phyloP scores from a whole-genome alignment of 371 early-diverging fungal species.

The Lichtheimia corymbifera region DNA sequence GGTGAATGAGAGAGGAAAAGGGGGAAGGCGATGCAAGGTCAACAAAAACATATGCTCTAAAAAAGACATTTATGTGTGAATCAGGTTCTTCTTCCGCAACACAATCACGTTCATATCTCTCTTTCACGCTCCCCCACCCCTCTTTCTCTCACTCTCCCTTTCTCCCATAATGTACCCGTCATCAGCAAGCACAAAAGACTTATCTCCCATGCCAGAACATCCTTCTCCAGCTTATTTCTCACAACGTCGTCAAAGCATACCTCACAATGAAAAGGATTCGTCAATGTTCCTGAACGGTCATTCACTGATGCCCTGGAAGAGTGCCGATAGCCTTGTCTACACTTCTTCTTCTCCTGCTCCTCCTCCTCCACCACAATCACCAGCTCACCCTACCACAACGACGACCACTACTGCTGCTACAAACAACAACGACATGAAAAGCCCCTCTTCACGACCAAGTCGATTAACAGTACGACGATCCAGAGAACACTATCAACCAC shows the following conservation, averaged over 20 bases:
- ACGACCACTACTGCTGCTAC: too few species aligned
- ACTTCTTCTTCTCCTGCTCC: constrained; percentile 5
- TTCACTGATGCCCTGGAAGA: constrained; percentile 26
- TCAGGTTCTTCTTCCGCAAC: not conserved
- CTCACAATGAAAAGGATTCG: constrained; percentile 15
- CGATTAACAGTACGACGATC: not conserved
- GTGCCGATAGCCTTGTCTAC: constrained; percentile 26
- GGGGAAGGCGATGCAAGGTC: not conserved
- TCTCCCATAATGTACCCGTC: constrained; percentile 8
- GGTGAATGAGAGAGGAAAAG: constrained; percentile 11
- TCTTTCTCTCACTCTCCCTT: not conserved
- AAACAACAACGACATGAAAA: too few species aligned
- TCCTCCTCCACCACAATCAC: constrained; percentile 25
- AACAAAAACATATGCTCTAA: too few species aligned
- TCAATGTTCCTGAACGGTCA: constrained; percentile 16
- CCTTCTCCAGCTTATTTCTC: constrained; percentile 18
- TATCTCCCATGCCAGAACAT: constrained; percentile 15
- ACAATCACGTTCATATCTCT: too few species aligned
- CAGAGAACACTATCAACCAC: not conserved
- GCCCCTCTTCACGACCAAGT: not conserved
- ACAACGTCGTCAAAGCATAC: constrained; percentile 21
- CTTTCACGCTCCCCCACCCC: too few species aligned
- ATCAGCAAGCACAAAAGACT: constrained; percentile 3
- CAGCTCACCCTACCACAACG: not conserved
- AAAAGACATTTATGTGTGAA: too few species aligned